Evolutionary conservation across 2,329 filamentous ascomycete species (phyloP).

Genomic region (Karstenula rhodostoma): DNA sequence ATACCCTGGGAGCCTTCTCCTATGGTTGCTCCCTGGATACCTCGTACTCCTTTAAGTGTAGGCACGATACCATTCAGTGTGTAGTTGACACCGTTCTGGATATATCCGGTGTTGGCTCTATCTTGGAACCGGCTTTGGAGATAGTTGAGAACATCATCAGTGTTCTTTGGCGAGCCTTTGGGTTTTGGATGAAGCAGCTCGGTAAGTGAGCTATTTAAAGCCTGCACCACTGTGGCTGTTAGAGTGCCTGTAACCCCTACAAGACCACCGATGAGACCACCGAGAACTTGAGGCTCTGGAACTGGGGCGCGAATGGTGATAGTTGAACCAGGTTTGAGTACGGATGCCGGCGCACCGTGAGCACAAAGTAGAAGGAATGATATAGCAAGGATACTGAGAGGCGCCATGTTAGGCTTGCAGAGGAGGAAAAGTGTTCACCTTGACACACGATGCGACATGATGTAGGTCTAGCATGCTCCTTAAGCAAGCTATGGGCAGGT

Average conservation of each 20-base stretch:
- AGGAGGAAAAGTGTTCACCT: neutral
- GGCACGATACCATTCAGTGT: conserved; percentile 14
- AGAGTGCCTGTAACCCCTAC: neutral
- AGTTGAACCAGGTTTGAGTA: neutral
- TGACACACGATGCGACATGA: too few relatives aligned
- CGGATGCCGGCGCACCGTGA: conserved; percentile 6
- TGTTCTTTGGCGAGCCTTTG: conserved; percentile 8
- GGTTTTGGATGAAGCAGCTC: conserved; percentile 12
- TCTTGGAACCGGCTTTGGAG: conserved; percentile 12
- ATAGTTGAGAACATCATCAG: conserved; percentile 14
- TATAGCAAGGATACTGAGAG: conserved; percentile 8
- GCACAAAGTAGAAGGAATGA: neutral
- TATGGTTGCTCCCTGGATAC: conserved; percentile 17
- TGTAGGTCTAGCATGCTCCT: neutral
- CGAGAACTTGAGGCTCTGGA: conserved; percentile 11
- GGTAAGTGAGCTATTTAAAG: conserved; percentile 5
- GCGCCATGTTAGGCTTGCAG: conserved; percentile 2
- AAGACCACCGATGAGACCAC: conserved; percentile 6
- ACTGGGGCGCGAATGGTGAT: conserved; percentile 7
- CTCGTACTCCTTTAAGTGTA: neutral
- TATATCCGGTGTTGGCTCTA: conserved; percentile 15
- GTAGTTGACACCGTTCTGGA: conserved; percentile 17
- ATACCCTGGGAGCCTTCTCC: conserved; percentile 13
- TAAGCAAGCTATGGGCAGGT: too few relatives aligned
- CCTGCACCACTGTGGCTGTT: conserved; percentile 1